These are phyloP conservation scores for Plasmodium vivax DNA, from an alignment of 169 alveolate genomes.

Conservation along the genomic window DNA sequence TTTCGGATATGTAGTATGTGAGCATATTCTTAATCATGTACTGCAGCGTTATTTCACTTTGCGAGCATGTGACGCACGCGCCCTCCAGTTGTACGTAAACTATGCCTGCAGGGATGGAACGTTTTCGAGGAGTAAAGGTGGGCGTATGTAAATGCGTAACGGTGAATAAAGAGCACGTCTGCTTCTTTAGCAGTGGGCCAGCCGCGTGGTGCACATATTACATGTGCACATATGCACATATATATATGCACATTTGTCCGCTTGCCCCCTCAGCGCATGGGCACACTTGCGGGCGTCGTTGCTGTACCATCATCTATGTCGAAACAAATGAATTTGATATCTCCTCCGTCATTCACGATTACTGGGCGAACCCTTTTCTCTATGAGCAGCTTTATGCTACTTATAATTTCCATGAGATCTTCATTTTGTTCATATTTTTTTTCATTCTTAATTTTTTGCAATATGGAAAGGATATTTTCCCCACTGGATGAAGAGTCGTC, in stretches of 20 bases:
- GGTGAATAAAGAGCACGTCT: not conserved
- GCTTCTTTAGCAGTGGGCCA: not conserved
- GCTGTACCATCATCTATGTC: conserved; percentile 80
- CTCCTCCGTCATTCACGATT: conserved; percentile 86
- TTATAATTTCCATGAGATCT: conserved; percentile 78
- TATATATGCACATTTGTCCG: not conserved
- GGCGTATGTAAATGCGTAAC: not conserved
- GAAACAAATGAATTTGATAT: conserved; percentile 80
- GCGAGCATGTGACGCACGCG: conserved; percentile 85
- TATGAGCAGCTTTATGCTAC: conserved; percentile 80
- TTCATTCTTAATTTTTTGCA: conserved; percentile 68
- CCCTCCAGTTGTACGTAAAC: conserved; percentile 85
- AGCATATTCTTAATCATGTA: conserved; percentile 86
- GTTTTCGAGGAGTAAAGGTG: not conserved
- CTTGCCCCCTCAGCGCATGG: not conserved
- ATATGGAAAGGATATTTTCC: conserved; percentile 43
- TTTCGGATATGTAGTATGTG: conserved; percentile 83
- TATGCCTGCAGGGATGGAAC: conserved; percentile 63
- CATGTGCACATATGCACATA: too few species aligned
- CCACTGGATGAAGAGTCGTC: conserved; percentile 12
- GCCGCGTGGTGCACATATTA: too few species aligned
- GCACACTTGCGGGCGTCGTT: not conserved
- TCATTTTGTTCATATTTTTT: conserved; percentile 51
- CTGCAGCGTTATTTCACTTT: conserved; percentile 84
- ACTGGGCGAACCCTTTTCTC: conserved; percentile 85